Conservation (phyloP, 768 basidiomycete genomes). For the Termitomyces titanicus region DNA sequence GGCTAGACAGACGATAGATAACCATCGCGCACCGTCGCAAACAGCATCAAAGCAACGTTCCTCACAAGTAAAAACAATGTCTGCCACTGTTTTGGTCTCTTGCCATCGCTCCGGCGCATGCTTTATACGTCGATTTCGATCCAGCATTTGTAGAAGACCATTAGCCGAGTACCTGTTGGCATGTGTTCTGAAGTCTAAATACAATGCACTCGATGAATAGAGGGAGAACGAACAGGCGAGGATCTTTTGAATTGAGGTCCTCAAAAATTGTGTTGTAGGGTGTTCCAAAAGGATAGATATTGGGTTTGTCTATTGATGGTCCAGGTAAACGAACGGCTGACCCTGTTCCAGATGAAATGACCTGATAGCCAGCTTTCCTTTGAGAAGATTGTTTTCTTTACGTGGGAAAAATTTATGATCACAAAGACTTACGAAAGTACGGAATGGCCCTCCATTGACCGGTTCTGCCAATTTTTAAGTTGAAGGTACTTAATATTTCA, state of each 20-base stretch:
- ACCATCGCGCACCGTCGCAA: slow-evolving; percentile 74
- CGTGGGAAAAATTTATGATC: neutral
- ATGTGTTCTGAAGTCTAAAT: slow-evolving; percentile 2
- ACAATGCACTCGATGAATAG: neutral
- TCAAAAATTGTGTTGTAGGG: slow-evolving; percentile 96
- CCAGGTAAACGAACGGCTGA: slow-evolving; percentile 96
- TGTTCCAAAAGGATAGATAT: slow-evolving; percentile 95
- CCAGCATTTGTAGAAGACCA: slow-evolving; percentile 93
- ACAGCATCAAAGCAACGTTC: slow-evolving; percentile 98
- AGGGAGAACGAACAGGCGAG: slow-evolving; percentile 60
- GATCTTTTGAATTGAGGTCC: slow-evolving; percentile 81
- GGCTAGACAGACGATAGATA: slow-evolving; percentile 2
- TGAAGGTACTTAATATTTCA: slow-evolving; percentile 2
- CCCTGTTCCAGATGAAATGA: slow-evolving; percentile 94
- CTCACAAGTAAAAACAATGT: slow-evolving; percentile 98
- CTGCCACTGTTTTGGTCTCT: slow-evolving; percentile 83
- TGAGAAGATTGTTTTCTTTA: slow-evolving; percentile 12
- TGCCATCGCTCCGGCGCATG: slow-evolving; percentile 96
- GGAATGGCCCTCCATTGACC: slow-evolving; percentile 97
- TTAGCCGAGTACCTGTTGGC: slow-evolving; percentile 80
- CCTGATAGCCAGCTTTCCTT: slow-evolving; percentile 88
- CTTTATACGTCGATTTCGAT: slow-evolving; percentile 91
- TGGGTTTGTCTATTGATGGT: slow-evolving; percentile 94
- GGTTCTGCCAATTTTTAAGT: slow-evolving; percentile 56
- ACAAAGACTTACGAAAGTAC: slow-evolving; percentile 70